These are phyloP conservation scores for Marchantia polymorpha DNA, from an alignment of 225 moss, liverwort and hornwort species.

Conservation along the genomic window DNA sequence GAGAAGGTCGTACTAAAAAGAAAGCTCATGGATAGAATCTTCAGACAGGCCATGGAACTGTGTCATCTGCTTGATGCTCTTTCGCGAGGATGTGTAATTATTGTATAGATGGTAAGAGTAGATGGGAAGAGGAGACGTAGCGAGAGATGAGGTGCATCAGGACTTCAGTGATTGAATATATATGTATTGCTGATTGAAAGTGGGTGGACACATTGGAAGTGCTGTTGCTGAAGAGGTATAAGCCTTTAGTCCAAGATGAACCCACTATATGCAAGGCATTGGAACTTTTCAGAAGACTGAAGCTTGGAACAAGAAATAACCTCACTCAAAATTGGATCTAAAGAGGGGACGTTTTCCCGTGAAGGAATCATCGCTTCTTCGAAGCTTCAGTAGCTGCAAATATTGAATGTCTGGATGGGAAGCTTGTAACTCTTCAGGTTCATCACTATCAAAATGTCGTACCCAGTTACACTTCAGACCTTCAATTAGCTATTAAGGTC, in stretches of 20 bases:
- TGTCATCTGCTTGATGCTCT: no score
- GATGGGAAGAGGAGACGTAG: no score
- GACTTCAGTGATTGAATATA: constrained; percentile 21
- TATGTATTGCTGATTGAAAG: constrained; percentile 62
- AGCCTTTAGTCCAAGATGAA: constrained; percentile 64
- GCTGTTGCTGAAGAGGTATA: constrained; percentile 57
- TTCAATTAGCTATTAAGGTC: constrained; percentile 47
- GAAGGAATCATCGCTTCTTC: no score
- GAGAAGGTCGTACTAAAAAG: no score
- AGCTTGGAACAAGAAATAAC: not conserved
- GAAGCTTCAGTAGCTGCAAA: not conserved
- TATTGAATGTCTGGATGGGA: constrained; percentile 40
- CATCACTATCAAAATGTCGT: constrained; percentile 34
- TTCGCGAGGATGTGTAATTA: no score
- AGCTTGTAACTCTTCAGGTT: constrained; percentile 60
- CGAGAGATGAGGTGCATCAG: constrained; percentile 67
- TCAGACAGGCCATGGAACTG: no score
- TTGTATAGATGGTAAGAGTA: no score
- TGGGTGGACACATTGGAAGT: constrained; percentile 34
- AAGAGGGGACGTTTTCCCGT: not conserved
- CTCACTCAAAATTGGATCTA: not conserved
- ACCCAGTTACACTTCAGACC: constrained; percentile 44
- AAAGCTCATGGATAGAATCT: no score
- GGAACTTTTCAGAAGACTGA: not conserved
- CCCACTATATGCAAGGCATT: constrained; percentile 54